phyloP scores from a whole-genome alignment of 2,329 filamentous ascomycete genomes.

The Scleromitrula shiraiana region DNA sequence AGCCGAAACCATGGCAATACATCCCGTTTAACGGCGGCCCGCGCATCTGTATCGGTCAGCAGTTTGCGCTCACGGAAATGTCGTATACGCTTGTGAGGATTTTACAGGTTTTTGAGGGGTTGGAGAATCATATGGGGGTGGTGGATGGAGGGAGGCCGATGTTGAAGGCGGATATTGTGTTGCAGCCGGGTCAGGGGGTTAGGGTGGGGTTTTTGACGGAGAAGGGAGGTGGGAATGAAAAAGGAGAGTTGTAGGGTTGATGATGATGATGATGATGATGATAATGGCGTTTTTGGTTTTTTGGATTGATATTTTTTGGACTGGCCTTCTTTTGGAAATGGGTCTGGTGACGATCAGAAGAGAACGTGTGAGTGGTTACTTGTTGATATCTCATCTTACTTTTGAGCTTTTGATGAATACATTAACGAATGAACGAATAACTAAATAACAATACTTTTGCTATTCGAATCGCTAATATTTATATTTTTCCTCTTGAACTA shows the following conservation, averaged over 20 bases:
- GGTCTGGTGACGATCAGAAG: no score
- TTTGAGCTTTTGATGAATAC: no score
- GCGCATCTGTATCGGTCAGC: conserved; percentile 69
- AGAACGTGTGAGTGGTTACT: no score
- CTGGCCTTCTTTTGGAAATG: no score
- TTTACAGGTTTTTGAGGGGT: conserved; percentile 61
- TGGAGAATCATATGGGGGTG: conserved; percentile 50
- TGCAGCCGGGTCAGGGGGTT: conserved; percentile 52
- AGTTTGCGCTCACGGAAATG: conserved; percentile 75
- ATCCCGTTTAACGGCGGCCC: conserved; percentile 70
- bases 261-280: neutral
- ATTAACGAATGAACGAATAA: no score
- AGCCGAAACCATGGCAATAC: conserved; percentile 61
- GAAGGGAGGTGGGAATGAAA: neutral
- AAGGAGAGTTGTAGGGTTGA: neutral
- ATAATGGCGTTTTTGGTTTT: neutral
- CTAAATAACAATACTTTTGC: no score
- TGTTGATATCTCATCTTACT: no score
- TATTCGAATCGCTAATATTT: no score
- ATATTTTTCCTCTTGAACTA: no score
- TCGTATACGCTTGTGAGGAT: conserved; percentile 63
- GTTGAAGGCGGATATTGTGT: conserved; percentile 51
- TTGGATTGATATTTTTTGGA: no score
- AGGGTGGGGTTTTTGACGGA: conserved; percentile 47
- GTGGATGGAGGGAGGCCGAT: conserved; percentile 45